phyloP scores from a whole-genome alignment of 2,329 filamentous ascomycete genomes.

The Zasmidium cellare region DNA sequence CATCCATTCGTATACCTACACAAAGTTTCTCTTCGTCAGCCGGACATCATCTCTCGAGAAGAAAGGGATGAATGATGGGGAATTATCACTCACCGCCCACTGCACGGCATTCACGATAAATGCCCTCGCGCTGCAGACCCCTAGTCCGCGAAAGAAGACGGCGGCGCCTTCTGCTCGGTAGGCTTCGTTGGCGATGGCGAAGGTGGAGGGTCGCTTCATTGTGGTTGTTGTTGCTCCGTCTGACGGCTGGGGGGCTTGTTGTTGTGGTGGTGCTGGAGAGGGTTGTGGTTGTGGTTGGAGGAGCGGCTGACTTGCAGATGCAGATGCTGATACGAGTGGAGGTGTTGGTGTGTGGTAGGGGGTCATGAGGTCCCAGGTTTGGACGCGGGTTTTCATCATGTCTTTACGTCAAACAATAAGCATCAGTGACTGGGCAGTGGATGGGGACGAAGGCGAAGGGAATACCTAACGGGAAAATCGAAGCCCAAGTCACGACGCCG shows the following conservation, averaged over 20 bases:
- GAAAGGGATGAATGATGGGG: background rate
- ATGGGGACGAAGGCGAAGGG: background rate
- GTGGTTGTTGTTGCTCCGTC: background rate
- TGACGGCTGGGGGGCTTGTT: no score
- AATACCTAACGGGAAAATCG: conserved; percentile 73
- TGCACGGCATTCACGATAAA: conserved; percentile 92
- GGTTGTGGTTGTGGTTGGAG: conserved; percentile 1
- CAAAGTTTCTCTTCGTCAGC: background rate
- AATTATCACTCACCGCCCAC: conserved; percentile 64
- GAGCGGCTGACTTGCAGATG: conserved; percentile 16
- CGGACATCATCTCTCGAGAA: background rate
- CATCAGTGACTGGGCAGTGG: background rate
- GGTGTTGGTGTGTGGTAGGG: conserved; percentile 2
- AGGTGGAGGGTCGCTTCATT: conserved; percentile 49
- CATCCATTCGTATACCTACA: conserved; percentile 72
- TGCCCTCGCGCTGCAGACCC: conserved; percentile 79
- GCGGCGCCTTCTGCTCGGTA: conserved; percentile 70
- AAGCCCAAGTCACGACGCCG: conserved; percentile 84
- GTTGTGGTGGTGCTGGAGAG: no score
- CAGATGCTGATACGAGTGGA: conserved; percentile 8
- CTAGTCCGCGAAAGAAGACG: conserved; percentile 80
- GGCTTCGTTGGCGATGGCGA: conserved; percentile 64
- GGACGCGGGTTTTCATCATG: conserved; percentile 88
- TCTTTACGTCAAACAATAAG: conserved; percentile 47
- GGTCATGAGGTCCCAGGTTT: conserved; percentile 60